Percentiles rank a stretch among this genome's conserved stretches.
These are phyloP conservation scores for Lolium multiflorum DNA, from an alignment of 176 grass and related monocot genomes.

Conservation along the genomic window DNA sequence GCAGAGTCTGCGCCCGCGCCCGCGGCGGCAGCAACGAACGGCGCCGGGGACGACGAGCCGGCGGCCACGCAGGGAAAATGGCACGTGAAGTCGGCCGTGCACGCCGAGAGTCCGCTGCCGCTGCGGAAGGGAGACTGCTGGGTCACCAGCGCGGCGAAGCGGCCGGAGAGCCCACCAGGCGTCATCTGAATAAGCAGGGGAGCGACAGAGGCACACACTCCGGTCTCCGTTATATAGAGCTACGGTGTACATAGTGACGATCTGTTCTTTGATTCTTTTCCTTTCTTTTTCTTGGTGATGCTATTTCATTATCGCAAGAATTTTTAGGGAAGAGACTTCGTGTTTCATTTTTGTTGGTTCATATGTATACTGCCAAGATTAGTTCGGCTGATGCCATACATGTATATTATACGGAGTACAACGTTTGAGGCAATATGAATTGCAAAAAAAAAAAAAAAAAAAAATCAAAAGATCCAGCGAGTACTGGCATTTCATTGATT, in stretches of 20 bases:
- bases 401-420: neutral
- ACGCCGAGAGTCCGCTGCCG: constrained; percentile 63
- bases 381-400: neutral
- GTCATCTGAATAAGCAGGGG: constrained; percentile 16
- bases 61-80: constrained; percentile 47
- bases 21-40: neutral
- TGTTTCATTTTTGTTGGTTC: neutral
- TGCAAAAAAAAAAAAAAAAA: no score
- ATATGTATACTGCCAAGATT: neutral
- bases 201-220: neutral
- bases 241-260: constrained; percentile 37
- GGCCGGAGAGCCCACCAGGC: constrained; percentile 35
- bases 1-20: neutral
- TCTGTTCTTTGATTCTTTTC: constrained; percentile 25
- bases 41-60: constrained; percentile 13
- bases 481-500: no score
- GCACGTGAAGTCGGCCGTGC: constrained; percentile 65
- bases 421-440: neutral
- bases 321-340: neutral
- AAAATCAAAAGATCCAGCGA: no score
- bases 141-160: constrained; percentile 48
- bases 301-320: constrained; percentile 25
- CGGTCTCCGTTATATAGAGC: constrained; percentile 17
- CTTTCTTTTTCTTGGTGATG: constrained; percentile 42
- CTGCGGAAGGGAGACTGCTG: constrained; percentile 45